Conservation (phyloP, 2,329 filamentous ascomycete species). For the Curvularia verruculosa region DNA sequence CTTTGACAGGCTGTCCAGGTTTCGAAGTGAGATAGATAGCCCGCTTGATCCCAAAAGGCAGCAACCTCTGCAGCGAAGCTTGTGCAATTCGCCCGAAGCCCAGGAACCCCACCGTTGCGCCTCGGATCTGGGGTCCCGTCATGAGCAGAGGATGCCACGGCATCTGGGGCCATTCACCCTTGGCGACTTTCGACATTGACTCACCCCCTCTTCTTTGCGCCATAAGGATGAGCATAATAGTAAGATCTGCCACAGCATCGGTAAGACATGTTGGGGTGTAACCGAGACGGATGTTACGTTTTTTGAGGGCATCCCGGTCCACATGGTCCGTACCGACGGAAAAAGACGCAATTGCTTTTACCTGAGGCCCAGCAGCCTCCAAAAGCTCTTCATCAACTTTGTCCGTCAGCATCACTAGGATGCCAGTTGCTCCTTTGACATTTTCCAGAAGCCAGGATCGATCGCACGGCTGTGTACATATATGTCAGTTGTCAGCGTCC, state of each 20-base stretch:
- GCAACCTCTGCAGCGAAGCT: conserved; percentile 31
- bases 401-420: conserved; percentile 39
- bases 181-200: conserved; percentile 31
- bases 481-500: conserved; percentile 6
- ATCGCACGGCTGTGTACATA: conserved; percentile 30
- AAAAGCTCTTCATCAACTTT: conserved; percentile 37
- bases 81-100: conserved; percentile 41
- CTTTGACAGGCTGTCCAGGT: conserved; percentile 30
- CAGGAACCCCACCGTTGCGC: conserved; percentile 35
- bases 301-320: conserved; percentile 31
- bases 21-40: conserved; percentile 37
- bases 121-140: conserved; percentile 37
- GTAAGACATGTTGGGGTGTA: conserved; percentile 42
- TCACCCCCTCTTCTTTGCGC: conserved; percentile 39
- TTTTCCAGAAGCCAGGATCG: conserved; percentile 39
- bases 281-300: conserved; percentile 36
- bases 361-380: conserved; percentile 24
- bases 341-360: conserved; percentile 40
- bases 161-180: conserved; percentile 39
- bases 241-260: conserved; percentile 40
- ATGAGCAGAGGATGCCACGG: conserved; percentile 41
- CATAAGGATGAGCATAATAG: conserved; percentile 43
- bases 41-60: conserved; percentile 37
- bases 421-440: conserved; percentile 30
- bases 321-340: conserved; percentile 43